These are phyloP conservation scores for Rhinocladiella mackenziei DNA, from an alignment of 2,329 filamentous ascomycete species.

Conservation along the genomic window DNA sequence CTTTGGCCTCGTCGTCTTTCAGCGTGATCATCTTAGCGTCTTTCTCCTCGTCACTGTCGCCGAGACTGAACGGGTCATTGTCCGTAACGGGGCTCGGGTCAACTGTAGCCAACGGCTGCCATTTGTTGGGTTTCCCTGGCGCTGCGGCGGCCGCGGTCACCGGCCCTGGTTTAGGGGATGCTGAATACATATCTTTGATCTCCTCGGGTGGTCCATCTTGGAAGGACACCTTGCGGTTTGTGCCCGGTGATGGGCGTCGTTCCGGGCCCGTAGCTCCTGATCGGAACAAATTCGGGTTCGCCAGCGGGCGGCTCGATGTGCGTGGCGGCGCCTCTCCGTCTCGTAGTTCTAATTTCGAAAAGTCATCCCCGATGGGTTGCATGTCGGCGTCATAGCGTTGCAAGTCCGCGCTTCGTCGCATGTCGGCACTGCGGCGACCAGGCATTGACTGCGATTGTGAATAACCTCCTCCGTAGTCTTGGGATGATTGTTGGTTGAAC, in stretches of 20 bases:
- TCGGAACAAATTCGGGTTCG: conserved; percentile 78
- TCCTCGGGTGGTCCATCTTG: conserved; percentile 69
- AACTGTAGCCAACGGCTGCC: conserved; percentile 86
- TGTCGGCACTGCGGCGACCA: conserved; percentile 57
- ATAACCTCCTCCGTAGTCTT: conserved; percentile 35
- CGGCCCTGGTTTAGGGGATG: conserved; percentile 53
- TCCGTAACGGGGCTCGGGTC: conserved; percentile 81
- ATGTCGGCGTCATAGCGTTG: conserved; percentile 94
- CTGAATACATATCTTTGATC: conserved; percentile 69
- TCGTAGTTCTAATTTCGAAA: conserved; percentile 61
- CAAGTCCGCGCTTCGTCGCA: conserved; percentile 76
- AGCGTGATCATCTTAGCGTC: conserved; percentile 66
- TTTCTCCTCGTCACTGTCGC: conserved; percentile 91
- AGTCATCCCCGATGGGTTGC: conserved; percentile 83
- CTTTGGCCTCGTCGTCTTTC: conserved; percentile 46
- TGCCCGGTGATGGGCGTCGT: conserved; percentile 45
- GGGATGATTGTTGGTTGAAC: conserved; percentile 34
- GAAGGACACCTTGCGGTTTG: conserved; percentile 52
- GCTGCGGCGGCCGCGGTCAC: conserved; percentile 42
- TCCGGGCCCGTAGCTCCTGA: conserved; percentile 32
- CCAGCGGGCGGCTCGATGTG: conserved; percentile 60
- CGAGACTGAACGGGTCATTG: conserved; percentile 93
- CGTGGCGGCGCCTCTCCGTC: conserved; percentile 57
- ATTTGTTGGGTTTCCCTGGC: conserved; percentile 75
- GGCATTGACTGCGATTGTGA: conserved; percentile 33